Base-by-base conservation (phyloP, 1,284 basidiomycete genomes). In the Microbotryum silenes-acaulis region DNA sequence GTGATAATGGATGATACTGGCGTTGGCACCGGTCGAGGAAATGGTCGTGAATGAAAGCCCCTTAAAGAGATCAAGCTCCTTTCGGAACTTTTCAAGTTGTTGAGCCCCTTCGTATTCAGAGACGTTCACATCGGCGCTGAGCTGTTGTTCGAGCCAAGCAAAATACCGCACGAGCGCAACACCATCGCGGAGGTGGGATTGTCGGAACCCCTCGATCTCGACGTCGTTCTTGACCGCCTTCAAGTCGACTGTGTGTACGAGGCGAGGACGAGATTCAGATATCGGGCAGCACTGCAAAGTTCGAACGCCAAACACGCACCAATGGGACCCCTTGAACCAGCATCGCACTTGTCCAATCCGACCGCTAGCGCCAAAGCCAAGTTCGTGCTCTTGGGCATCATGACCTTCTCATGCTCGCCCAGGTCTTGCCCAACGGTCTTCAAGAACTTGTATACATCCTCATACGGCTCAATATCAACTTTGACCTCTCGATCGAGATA, bases 41-140 rank as follows among this genome's bases (percentile, higher is more conserved):
- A 98, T 97, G 0, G 94, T 97, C 1, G 83, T 78, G 75, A 98
- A 98, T 4, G 90, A 93, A 25, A 93, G 78, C 4, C 94, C 94
- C 69, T 83, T 83, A 81, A 91, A 98, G 51, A 85, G 74, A 29
- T 84, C 82, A 49, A 87, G 79, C 72, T 91, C 83, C 88, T 83
- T 84, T 74, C 94, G 80, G 72, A 83, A 96, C 63, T 82, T 77
- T 76, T 91, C 87, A 53, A 98, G 79, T 72, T 86, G 79, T 70
- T 84, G 82, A 0, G 92, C 88, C 10, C 82, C 96, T 65, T 91
- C 81, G 64, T 84, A 86, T 76, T 98, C 94, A 54, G 82, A 86
- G 64, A 94, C 72, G 67, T 81, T 79, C n/a, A 79, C 80, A 1
- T 79, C 78, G 2, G 80, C 75, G n/a, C 61, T 45, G 18, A 97